These are phyloP conservation scores for Dioscorea zingiberensis DNA, from an alignment of 106 monocot species.

Conservation along the genomic window DNA sequence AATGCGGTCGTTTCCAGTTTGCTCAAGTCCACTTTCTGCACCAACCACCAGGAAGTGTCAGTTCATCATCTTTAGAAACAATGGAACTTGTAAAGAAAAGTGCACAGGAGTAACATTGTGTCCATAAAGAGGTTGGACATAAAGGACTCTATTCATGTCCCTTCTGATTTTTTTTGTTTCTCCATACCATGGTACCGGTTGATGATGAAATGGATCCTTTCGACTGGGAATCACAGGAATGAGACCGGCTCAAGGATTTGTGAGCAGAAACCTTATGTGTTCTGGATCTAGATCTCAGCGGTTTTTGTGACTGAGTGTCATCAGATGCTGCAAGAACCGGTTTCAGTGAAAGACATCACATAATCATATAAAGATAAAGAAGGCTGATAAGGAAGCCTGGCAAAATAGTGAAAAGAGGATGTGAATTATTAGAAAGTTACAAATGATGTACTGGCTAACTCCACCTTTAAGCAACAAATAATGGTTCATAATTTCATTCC, in stretches of 20 bases:
- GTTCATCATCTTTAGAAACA: neutral
- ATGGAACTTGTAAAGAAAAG: too few species aligned
- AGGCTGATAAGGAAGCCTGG: neutral
- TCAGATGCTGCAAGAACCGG: constrained; percentile 40
- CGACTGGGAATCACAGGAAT: constrained; percentile 49
- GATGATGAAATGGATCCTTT: constrained; percentile 47
- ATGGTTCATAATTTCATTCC: constrained; percentile 1
- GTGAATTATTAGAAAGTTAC: neutral
- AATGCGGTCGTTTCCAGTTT: constrained; percentile 74
- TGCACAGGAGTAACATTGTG: too few species aligned
- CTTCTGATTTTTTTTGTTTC: too few species aligned
- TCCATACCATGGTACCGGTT: constrained; percentile 31
- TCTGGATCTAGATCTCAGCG: constrained; percentile 36
- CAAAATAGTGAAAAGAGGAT: neutral
- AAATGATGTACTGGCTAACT: constrained; percentile 1
- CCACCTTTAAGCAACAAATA: constrained; percentile 2
- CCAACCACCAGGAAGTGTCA: constrained; percentile 5
- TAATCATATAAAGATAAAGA: neutral
- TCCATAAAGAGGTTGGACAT: too few species aligned
- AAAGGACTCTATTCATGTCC: too few species aligned
- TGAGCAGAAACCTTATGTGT: constrained; percentile 30
- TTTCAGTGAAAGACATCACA: neutral
- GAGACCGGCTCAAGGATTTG: constrained; percentile 34
- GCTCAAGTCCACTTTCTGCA: constrained; percentile 75
- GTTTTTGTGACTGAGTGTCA: constrained; percentile 43